Base-by-base conservation (phyloP, 495 filamentous ascomycete species). In the Neurospora sp. region DNA sequence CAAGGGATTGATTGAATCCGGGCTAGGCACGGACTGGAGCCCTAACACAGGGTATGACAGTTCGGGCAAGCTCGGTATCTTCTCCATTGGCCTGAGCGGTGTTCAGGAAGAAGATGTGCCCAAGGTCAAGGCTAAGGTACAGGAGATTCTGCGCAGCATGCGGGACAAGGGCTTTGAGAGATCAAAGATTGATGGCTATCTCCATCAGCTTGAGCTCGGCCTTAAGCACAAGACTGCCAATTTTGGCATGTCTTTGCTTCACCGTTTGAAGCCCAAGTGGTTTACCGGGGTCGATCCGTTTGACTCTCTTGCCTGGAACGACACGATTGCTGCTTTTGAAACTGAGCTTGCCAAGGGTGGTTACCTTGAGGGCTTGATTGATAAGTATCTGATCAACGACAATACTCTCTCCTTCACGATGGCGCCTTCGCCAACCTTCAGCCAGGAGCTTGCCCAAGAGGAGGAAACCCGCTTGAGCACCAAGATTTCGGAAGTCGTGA, bases 231-330 rank as follows among this genome's bases (percentile, higher is more conserved):
- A 98, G 82, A 97, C 93, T 1, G 92, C 96, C 41, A 92, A 92
- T 75, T 98, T 99, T 77, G 96, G 96, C 31, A 92, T 98, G 87
- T 89, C 89, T 59, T 82, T 99, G 3, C 91, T 98, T 85, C 92
- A 97, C 75, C 87, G 94, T 65, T 85, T 97, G 71, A 92, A 96
- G 71, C 91, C 93, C 4, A 89, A 90, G 38, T 99, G 96, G 96
- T 97, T 98, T 80, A 96, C 96, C 72, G 96, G 96, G 16, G 87
- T 93, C 14, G 93, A 98, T 80, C 96, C 96, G 11, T 94, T 99
- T 81, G 89, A 96, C 72, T 89, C 92, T 31, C 83, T 99, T 70
- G 90, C 92, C 6, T 98, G 94, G 93, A 92, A 97, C 77, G 91
- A 94, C 46, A 94, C 91, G 3, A 88, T 98, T 27, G 81, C 89